Percentiles rank a stretch among this genome's conserved stretches.
These are phyloP conservation scores for Aspergillus indologenus DNA, from an alignment of 495 filamentous ascomycete species.

Conservation along the genomic window DNA sequence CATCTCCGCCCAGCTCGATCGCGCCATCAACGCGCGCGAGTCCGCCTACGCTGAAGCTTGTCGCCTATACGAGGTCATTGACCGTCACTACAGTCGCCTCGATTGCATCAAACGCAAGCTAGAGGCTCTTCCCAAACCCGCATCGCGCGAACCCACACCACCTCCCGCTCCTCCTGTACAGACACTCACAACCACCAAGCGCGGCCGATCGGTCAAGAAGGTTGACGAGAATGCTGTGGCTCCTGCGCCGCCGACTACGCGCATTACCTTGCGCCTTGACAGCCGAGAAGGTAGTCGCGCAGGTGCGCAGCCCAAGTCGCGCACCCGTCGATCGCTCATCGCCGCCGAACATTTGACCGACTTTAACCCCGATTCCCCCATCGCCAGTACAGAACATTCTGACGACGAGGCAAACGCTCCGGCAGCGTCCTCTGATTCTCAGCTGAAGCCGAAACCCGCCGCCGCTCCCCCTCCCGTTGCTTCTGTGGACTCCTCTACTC, in stretches of 20 bases:
- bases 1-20: conserved; percentile 71
- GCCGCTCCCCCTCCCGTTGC: background rate
- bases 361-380: conserved; percentile 43
- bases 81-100: conserved; percentile 73
- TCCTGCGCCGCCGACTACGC: conserved; percentile 36
- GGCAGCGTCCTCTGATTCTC: conserved; percentile 7
- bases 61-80: conserved; percentile 73
- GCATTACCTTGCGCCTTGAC: conserved; percentile 64
- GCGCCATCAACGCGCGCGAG: conserved; percentile 71
- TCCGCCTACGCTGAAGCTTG: conserved; percentile 78
- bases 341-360: conserved; percentile 34
- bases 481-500: background rate
- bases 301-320: conserved; percentile 30
- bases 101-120: conserved; percentile 79
- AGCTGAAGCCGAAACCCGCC: conserved; percentile 13
- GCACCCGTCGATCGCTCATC: conserved; percentile 38
- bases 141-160: conserved; percentile 66
- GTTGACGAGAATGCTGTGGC: conserved; percentile 28
- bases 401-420: conserved; percentile 36
- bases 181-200: conserved; percentile 50
- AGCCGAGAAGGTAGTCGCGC: conserved; percentile 35
- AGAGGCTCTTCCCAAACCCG: conserved; percentile 67
- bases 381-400: conserved; percentile 47
- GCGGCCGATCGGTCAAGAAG: conserved; percentile 46
- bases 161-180: conserved; percentile 44